phyloP scores from a whole-genome alignment of 2,329 filamentous ascomycete genomes.

The Cladorrhinum sp. region DNA sequence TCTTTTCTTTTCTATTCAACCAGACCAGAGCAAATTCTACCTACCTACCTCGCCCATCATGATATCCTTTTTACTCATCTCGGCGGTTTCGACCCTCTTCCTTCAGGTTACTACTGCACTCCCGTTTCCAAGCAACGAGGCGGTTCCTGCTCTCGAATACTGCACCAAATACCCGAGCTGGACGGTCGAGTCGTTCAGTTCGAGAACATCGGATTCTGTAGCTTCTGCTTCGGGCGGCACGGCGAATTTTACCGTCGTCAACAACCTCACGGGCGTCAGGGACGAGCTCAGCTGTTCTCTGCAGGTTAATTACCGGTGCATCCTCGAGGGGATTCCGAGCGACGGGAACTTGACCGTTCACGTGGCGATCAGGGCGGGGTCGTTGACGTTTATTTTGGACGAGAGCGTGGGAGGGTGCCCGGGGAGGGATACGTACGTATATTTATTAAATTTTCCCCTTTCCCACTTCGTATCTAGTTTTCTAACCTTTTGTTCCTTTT shows the following conservation, averaged over 20 bases:
- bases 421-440: background rate
- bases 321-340: slow-evolving; percentile 13
- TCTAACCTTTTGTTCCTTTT: background rate
- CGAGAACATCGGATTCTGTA: slow-evolving; percentile 12
- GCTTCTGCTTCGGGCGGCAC: slow-evolving; percentile 9
- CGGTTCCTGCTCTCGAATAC: background rate
- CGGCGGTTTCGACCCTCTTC: background rate
- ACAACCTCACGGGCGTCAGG: slow-evolving; percentile 13
- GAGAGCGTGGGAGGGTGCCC: background rate
- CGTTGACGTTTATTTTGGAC: slow-evolving; percentile 16
- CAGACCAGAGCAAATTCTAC: background rate
- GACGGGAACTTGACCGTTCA: slow-evolving; percentile 17
- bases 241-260: slow-evolving; percentile 15
- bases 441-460: background rate
- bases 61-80: background rate
- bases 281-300: slow-evolving; percentile 15
- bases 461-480: too few relatives aligned
- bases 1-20: background rate
- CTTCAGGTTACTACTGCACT: background rate
- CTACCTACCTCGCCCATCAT: background rate
- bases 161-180: slow-evolving; percentile 2
- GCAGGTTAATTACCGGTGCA: slow-evolving; percentile 21
- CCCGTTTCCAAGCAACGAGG: background rate
- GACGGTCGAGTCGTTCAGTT: slow-evolving; percentile 13
- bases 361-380: slow-evolving; percentile 12